These are phyloP conservation scores for Westerdykella sp. DNA, from an alignment of 2,329 filamentous ascomycete species.

Conservation along the genomic window DNA sequence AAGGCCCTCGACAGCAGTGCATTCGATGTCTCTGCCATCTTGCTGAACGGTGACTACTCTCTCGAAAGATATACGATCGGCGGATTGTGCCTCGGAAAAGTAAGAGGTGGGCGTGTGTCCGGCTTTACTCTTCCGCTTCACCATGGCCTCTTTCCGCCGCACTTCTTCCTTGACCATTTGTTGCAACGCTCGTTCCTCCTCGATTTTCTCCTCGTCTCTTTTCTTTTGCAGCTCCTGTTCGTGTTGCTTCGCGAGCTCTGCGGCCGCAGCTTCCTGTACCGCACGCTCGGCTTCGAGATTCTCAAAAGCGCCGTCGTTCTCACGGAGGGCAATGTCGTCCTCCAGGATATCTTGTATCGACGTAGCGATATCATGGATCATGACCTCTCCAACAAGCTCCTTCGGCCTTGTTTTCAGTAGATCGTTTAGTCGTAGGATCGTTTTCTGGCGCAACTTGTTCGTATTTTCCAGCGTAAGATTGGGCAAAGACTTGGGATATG, in stretches of 20 bases:
- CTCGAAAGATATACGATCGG: slow-evolving; percentile 55
- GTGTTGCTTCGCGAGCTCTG: slow-evolving; percentile 48
- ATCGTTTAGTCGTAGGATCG: slow-evolving; percentile 62
- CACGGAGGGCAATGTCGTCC: slow-evolving; percentile 73
- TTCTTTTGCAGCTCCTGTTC: slow-evolving; percentile 39
- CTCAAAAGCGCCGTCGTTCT: slow-evolving; percentile 68
- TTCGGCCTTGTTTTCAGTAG: slow-evolving; percentile 65
- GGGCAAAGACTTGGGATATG: slow-evolving; percentile 81
- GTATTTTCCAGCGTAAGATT: slow-evolving; percentile 62
- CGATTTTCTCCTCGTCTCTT: slow-evolving; percentile 46
- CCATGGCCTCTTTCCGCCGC: slow-evolving; percentile 56
- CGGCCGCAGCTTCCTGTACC: slow-evolving; percentile 68
- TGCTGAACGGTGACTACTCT: slow-evolving; percentile 60
- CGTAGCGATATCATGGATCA: slow-evolving; percentile 58
- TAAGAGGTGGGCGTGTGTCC: slow-evolving; percentile 28
- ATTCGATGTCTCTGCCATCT: slow-evolving; percentile 55
- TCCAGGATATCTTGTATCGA: slow-evolving; percentile 67
- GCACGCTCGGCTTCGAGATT: slow-evolving; percentile 86
- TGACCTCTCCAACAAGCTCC: slow-evolving; percentile 56
- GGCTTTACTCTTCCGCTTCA: slow-evolving; percentile 50
- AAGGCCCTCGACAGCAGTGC: slow-evolving; percentile 66
- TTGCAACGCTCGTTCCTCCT: slow-evolving; percentile 65
- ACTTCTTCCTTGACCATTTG: slow-evolving; percentile 69
- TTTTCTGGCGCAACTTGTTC: slow-evolving; percentile 61
- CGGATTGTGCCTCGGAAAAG: slow-evolving; percentile 34